Conservation (phyloP, 768 basidiomycete genomes). For the Psilocybe cubensis region DNA sequence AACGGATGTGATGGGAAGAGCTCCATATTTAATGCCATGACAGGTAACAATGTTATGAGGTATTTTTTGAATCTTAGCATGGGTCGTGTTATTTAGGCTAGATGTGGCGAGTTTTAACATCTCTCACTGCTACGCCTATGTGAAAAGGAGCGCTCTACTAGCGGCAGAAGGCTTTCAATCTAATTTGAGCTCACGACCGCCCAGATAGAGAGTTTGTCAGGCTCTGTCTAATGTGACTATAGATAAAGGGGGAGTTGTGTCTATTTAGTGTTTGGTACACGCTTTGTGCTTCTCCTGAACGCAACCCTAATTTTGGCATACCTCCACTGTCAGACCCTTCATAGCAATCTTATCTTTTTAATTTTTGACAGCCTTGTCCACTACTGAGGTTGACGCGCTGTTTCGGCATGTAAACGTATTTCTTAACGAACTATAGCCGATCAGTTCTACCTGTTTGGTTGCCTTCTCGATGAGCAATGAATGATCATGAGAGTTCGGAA, state of each 20-base stretch:
- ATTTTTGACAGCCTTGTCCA: not conserved
- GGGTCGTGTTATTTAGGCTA: not conserved
- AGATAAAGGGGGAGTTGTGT: not conserved
- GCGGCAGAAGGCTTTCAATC: not conserved
- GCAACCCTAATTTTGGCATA: not conserved
- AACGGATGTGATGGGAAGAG: no score
- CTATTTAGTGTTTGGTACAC: not conserved
- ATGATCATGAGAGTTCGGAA: not conserved
- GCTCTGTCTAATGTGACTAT: not conserved
- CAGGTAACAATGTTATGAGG: no score
- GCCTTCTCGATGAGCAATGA: not conserved
- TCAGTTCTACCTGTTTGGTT: not conserved
- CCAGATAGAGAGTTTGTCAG: not conserved
- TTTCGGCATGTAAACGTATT: not conserved
- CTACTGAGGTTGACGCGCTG: not conserved
- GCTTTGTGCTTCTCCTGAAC: not conserved
- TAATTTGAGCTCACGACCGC: not conserved
- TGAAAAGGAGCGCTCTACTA: not conserved
- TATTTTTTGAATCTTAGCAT: no score
- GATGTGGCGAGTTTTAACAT: not conserved
- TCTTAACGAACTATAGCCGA: not conserved
- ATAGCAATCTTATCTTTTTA: constrained; percentile 2
- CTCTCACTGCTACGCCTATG: not conserved
- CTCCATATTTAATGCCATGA: no score
- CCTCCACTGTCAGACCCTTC: not conserved